phyloP scores from a whole-genome alignment of 805 yeast species.

The Myxozyma mucilagina region DNA sequence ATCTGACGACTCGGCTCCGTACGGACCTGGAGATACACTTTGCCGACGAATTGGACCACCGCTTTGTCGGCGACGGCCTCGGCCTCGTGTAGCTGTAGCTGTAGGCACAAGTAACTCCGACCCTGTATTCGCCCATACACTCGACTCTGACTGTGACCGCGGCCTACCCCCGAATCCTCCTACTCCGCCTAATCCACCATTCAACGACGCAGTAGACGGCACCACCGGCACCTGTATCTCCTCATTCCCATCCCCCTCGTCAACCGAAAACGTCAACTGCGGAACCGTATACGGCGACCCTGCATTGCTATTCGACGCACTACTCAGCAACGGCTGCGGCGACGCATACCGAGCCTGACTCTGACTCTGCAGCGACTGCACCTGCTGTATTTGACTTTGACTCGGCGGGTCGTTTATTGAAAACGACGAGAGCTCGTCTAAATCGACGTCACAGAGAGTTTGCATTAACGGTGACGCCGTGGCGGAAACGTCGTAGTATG shows the following conservation, averaged over 20 bases:
- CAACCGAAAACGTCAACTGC: slow-evolving; percentile 9
- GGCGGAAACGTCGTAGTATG: not conserved
- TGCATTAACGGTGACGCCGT: slow-evolving; percentile 17
- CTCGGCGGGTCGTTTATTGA: slow-evolving; percentile 13
- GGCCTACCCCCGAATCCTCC: not conserved
- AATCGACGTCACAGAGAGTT: slow-evolving; percentile 6
- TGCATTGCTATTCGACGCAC: not conserved
- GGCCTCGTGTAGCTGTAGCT: not conserved
- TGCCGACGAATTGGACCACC: slow-evolving; percentile 1
- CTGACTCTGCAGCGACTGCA: not conserved
- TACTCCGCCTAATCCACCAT: not conserved
- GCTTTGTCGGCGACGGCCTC: slow-evolving; percentile 5
- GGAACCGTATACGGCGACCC: slow-evolving; percentile 9
- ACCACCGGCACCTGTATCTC: not conserved
- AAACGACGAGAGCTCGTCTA: slow-evolving; percentile 17
- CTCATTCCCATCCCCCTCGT: not conserved
- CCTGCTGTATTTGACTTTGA: too few species aligned
- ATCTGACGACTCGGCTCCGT: slow-evolving; percentile 17
- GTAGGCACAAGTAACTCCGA: not conserved
- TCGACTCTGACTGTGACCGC: slow-evolving; percentile 28
- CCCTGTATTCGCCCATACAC: slow-evolving; percentile 1
- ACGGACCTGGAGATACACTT: slow-evolving; percentile 11
- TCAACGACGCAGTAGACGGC: not conserved
- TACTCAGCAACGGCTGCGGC: not conserved
- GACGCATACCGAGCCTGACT: too few species aligned